A percentile compares a stretch with the other conserved stretches of the same genome.
phyloP scores from a whole-genome alignment of 345 rosid species.

The Bretschneidera sinensis region DNA sequence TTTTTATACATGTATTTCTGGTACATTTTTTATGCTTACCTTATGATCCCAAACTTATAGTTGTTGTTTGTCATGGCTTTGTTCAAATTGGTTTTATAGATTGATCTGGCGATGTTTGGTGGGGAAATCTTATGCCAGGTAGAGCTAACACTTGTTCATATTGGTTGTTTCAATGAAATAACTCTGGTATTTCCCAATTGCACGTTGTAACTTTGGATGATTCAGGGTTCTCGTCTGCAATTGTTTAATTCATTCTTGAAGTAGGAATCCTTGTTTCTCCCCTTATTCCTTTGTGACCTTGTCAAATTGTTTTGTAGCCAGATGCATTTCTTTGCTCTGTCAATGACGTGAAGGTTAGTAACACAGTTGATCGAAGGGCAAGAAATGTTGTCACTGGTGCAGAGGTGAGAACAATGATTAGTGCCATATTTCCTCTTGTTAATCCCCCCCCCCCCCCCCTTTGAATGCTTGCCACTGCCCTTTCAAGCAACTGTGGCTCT shows the following conservation, averaged over 20 bases:
- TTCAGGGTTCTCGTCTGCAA: slow-evolving; percentile 13
- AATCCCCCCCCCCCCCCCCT: no score
- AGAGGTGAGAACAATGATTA: slow-evolving; percentile 53
- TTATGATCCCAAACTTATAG: slow-evolving; percentile 3
- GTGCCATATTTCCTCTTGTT: not conserved
- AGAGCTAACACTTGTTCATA: no score
- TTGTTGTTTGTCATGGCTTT: slow-evolving; percentile 14
- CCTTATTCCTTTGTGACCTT: slow-evolving; percentile 18
- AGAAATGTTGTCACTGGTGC: slow-evolving; percentile 60
- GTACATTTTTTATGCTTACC: not conserved
- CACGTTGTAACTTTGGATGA: not conserved
- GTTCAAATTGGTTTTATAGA: slow-evolving; percentile 34
- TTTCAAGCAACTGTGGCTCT: not conserved
- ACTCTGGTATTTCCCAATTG: no score
- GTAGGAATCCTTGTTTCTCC: slow-evolving; percentile 5
- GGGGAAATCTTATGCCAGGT: slow-evolving; percentile 98
- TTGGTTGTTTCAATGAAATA: no score
- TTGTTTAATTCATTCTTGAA: not conserved
- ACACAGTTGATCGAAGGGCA: slow-evolving; percentile 68
- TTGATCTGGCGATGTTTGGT: slow-evolving; percentile 89
- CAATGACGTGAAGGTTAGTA: slow-evolving; percentile 83
- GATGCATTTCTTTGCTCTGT: slow-evolving; percentile 97
- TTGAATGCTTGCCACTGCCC: not conserved
- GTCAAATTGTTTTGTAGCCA: slow-evolving; percentile 61
- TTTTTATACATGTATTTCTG: slow-evolving; percentile 3